Base-by-base conservation (phyloP, 2,329 filamentous ascomycete species). In the Colletotrichum scovillei region DNA sequence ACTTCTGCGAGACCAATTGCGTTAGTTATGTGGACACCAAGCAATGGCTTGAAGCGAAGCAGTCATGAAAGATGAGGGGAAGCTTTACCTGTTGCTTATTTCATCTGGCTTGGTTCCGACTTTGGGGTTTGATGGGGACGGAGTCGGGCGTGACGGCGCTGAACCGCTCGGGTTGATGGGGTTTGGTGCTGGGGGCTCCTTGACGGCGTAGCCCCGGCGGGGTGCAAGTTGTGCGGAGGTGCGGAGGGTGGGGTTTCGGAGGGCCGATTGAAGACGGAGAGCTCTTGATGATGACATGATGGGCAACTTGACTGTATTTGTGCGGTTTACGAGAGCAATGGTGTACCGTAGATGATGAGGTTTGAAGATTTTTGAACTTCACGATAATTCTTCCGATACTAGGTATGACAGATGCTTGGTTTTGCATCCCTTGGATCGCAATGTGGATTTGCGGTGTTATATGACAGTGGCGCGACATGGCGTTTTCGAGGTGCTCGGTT, bases 251-350 rank as follows among this genome's bases (percentile, higher is more conserved):
- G 55, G 28, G 7, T 55, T 14, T 7, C 68, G 68, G 7, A 66
- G 12, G 55, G 42, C 55, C 22, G 68, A n/a, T 19, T 30, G 38
- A 1, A 66, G 38, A 14, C 38, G 56, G 26, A 49, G 16, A 11
- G 52, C 59, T 49, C 67, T 63, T 38, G 26, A n/a, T 26, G 67
- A 63, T 28, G 67, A 69, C 42, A 62, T 65, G 9, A 1, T 30
- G 30, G 30, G 8, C 30, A 30, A 30, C 9, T 30, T 30, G 30
- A 30, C 30, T 30, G 30, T 30, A 5, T 30, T 30, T 30, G 30
- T 30, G 30, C 30, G 30, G 35, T 14, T 9, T 53, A 9, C 22
- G 49, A 19, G 49, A 9, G 14, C 9, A 38, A 14, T 38, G 16
- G 8, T 30, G 8, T 9, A 30, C 30, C 30, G 30, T 9, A 30